Evolutionary conservation across 352 stramenopile genomes (phyloP).

Genomic region (Blastocystis sp.): DNA sequence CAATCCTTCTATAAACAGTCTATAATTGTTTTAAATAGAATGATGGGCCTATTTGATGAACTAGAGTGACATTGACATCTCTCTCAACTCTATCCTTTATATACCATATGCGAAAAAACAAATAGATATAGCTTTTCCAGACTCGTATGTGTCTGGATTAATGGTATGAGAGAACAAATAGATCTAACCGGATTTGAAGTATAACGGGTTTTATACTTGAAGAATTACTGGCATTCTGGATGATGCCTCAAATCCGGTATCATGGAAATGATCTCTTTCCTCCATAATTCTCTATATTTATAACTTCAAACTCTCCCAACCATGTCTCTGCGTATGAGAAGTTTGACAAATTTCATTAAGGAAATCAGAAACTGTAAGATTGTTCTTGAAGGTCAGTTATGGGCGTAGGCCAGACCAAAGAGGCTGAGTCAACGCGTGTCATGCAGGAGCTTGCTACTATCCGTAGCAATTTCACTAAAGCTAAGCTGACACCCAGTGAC

Average conservation of each 20-base stretch:
- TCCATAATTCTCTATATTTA: conserved; percentile 22
- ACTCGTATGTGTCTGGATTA: too few species aligned
- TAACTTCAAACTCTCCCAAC: background rate
- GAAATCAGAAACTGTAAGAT: conserved; percentile 59
- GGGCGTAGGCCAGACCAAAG: conserved; percentile 73
- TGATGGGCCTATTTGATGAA: too few species aligned
- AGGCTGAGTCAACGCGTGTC: conserved; percentile 86
- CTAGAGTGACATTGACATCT: too few species aligned
- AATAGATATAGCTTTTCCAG: too few species aligned
- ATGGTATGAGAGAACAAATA: background rate
- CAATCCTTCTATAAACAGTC: too few species aligned
- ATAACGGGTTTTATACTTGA: conserved; percentile 15
- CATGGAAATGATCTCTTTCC: background rate
- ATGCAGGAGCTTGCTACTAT: conserved; percentile 96
- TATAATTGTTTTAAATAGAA: too few species aligned
- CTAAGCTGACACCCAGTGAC: conserved; percentile 83
- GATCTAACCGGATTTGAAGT: conserved; percentile 23
- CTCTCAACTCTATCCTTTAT: too few species aligned
- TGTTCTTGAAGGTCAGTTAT: conserved; percentile 57
- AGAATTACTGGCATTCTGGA: conserved; percentile 2
- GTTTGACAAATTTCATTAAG: conserved; percentile 61
- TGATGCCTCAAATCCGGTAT: conserved; percentile 51
- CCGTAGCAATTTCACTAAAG: conserved; percentile 86
- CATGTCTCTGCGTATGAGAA: conserved; percentile 62
- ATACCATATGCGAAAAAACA: too few species aligned